phyloP scores from a whole-genome alignment of 441 rosid genomes.

The Aquilaria agallochum region DNA sequence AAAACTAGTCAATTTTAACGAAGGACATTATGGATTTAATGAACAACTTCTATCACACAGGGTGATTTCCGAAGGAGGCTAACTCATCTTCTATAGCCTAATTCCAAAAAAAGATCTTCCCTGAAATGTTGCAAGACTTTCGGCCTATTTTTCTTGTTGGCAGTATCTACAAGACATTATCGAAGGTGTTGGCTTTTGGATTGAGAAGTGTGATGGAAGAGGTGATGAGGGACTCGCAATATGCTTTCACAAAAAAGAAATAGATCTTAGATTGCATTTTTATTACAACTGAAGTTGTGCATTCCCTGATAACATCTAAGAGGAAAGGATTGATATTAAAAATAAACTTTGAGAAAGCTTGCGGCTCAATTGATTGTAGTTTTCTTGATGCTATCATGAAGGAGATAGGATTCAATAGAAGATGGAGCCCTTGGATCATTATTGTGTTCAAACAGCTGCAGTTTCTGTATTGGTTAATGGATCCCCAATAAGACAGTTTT shows the following conservation, averaged over 20 bases:
- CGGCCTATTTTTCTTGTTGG: background rate
- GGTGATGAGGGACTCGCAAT: background rate
- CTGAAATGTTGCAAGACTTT: background rate
- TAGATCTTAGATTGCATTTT: background rate
- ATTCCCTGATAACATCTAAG: too few species aligned
- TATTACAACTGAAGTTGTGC: background rate
- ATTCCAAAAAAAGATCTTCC: background rate
- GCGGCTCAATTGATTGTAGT: too few species aligned
- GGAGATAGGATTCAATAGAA: background rate
- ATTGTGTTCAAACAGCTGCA: background rate
- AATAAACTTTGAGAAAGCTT: too few species aligned
- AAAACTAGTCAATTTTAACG: background rate
- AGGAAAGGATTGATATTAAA: background rate
- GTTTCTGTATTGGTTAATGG: too few species aligned
- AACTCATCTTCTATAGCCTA: background rate
- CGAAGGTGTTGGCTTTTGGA: background rate
- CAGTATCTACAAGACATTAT: background rate
- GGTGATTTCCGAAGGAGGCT: background rate
- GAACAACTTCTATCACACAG: background rate
- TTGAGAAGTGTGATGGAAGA: background rate
- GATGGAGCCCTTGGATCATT: background rate
- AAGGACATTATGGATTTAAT: background rate
- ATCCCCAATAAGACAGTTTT: too few species aligned
- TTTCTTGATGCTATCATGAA: background rate
- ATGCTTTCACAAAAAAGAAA: background rate